Evolutionary conservation across 495 filamentous ascomycete species (phyloP), one percentile per base, ranked within the genome.

Genomic region (Xylaria venustula): DNA sequence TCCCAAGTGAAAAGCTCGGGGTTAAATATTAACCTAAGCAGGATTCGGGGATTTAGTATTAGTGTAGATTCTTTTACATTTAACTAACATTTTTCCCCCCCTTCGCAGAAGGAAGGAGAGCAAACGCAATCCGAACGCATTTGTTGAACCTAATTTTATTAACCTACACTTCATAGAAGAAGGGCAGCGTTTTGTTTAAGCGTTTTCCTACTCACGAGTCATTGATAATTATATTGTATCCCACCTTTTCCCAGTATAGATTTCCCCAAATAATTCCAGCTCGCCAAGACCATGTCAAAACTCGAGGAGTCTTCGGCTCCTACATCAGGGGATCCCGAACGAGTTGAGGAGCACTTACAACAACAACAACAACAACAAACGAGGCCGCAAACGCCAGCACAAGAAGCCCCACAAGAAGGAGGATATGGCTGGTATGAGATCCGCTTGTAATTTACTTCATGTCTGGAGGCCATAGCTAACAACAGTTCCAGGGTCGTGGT

Each of bases 401-500:
- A 47, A 41, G 57, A 55, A 2, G 75, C 78, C 40, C 75, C 79
- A 59, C 73, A 72, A 19, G 77, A 80, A 54, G 77, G 77, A 7
- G 77, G 77, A 11, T 80, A 78, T 67, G 77, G 77, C 28, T 80
- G 77, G 77, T 80, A 17, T 52, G 73, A 71, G n/a, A 11, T 2
- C 23, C 3, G 23, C 7, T 45, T 4, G 28, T 36, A 23, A 22
- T 8, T 3, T 6, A 37, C 28, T 22, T 34, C 0, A 25, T 26
- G 26, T 19, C 25, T 40, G 23, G 17, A 46, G 9, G 19, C 2
- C 45, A 14, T 42, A 55, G 32, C 44, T 62, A 45, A 62, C 34
- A 34, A n/a, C 14, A n/a, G 12, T 41, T 12, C 23, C 42, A 63
- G 84, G 85, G 77, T 85, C 26, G 79, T 81, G 36, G 80, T 85